Evolutionary conservation across 164 flowering plant species (phyloP).

Genomic region (Dillenia suffruticosa): DNA sequence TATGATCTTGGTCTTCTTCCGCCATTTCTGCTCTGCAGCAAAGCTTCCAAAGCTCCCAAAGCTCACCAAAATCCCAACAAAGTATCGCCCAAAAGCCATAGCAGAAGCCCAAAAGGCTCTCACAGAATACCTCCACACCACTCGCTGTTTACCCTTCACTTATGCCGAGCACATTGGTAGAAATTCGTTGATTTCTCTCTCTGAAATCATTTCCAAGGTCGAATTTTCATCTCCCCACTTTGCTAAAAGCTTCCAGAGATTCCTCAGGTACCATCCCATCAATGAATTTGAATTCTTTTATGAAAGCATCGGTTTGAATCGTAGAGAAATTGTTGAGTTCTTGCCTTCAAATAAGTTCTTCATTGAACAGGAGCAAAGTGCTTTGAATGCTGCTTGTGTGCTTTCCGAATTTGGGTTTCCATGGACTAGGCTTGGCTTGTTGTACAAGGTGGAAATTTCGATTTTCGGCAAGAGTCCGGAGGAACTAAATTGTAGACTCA

Average conservation of each 20-base stretch:
- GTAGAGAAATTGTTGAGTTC: conserved; percentile 20
- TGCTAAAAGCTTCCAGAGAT: conserved; percentile 24
- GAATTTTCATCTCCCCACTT: conserved; percentile 27
- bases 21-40: conserved; percentile 20
- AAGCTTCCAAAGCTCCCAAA: conserved; percentile 12
- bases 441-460: conserved; percentile 39
- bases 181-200: conserved; percentile 38
- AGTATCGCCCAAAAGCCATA: conserved; percentile 28
- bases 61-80: conserved; percentile 25
- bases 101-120: conserved; percentile 47
- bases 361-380: conserved; percentile 30
- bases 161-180: conserved; percentile 60
- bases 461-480: conserved; percentile 30
- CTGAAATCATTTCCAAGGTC: conserved; percentile 28
- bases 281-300: conserved; percentile 66
- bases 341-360: conserved; percentile 44
- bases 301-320: conserved; percentile 62
- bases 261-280: conserved; percentile 67
- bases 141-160: conserved; percentile 44
- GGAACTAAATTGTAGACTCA: conserved; percentile 28
- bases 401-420: conserved; percentile 60
- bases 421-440: conserved; percentile 55
- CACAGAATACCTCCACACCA: conserved; percentile 61
- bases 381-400: conserved; percentile 32
- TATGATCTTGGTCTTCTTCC: conserved; percentile 3